Base-by-base conservation (phyloP, 2,329 filamentous ascomycete genomes). In the Westerdykella ornata region DNA sequence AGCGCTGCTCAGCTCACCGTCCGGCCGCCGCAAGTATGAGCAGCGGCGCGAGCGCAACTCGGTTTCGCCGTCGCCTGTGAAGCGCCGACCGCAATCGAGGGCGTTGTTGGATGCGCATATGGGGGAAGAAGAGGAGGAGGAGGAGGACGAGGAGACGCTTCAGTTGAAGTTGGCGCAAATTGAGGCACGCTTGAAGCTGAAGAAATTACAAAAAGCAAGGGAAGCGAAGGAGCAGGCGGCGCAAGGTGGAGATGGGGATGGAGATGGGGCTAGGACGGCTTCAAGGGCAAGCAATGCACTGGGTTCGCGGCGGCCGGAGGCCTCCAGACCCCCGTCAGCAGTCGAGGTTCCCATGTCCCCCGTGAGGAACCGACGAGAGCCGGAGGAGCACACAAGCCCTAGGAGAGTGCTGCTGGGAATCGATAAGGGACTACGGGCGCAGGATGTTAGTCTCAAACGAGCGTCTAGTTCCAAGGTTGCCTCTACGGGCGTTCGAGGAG, bases 111-210 rank as follows among this genome's bases (percentile, higher is more conserved):
- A 42, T n/a, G n/a, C n/a, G n/a, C 28, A 34, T 3, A 37, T 43
- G 15, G 40, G 45, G 22, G 50, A 54, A 6, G 51, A n/a, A 13
- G 18, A 33, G 15, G 19, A 33, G 4, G 75, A 80, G 8, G 80
- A 82, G 0, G 83, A 86, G 4, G 84, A 75, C 7, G 90, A 96
- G 64, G 89, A 97, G 70, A 94, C 81, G 1, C 69, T 97, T 26
- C 80, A 94, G 59, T 70, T 98, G 47, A 82, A 94, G 62, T 71
- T 97, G 4, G 82, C 89, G 49, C 88, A 86, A 41, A 94, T 98
- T 44, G 83, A 97, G 65, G 88, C 89, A 5, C 82, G 84, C 45
- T 69, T 97, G 39, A 92, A 84, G 65, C 67, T 97, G 49, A 97
- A 96, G 66, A 88, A 84, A 58, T 70, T 97, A 12, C 85, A 92